These are phyloP conservation scores for Ustilago crameri DNA, from an alignment of 1,284 basidiomycete genomes.

Conservation along the genomic window DNA sequence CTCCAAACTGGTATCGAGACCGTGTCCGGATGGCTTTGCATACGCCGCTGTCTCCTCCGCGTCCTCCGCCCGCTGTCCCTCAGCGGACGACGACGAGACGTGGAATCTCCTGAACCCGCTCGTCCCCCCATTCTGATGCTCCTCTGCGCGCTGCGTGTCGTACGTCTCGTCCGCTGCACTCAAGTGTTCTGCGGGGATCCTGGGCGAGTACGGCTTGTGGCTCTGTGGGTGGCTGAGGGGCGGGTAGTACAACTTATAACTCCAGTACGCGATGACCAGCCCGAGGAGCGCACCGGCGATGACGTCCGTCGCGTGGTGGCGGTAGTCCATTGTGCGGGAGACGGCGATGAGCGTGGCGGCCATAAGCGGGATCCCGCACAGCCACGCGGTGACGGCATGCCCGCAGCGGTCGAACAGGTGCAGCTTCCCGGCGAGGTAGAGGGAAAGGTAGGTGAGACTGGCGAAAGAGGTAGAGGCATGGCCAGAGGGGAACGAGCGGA, in stretches of 20 bases:
- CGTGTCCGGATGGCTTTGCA: slow-evolving; percentile 6
- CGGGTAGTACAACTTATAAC: slow-evolving; percentile 58
- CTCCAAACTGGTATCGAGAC: slow-evolving; percentile 15
- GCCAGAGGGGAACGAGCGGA: slow-evolving; percentile 92
- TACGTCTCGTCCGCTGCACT: slow-evolving; percentile 4
- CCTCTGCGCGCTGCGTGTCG: not conserved
- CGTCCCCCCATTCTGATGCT: not conserved
- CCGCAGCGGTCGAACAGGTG: slow-evolving; percentile 87
- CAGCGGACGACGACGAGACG: not conserved
- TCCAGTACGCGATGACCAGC: slow-evolving; percentile 75
- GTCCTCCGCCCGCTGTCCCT: not conserved
- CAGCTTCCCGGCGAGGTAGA: slow-evolving; percentile 81
- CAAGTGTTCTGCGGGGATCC: slow-evolving; percentile 42
- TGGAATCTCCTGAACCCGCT: slow-evolving; percentile 18
- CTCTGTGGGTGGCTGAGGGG: slow-evolving; percentile 32
- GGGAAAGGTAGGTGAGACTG: slow-evolving; percentile 87
- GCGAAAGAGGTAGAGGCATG: slow-evolving; percentile 93
- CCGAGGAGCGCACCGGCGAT: slow-evolving; percentile 83
- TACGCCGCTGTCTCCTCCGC: slow-evolving; percentile 7
- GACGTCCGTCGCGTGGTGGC: slow-evolving; percentile 74
- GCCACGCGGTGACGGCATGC: slow-evolving; percentile 86
- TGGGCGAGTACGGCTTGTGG: slow-evolving; percentile 54
- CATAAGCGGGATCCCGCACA: slow-evolving; percentile 79
- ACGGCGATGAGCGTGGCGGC: slow-evolving; percentile 88
- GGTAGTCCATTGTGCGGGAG: slow-evolving; percentile 69